These are phyloP conservation scores for Talaromyces amestolkiae DNA, from an alignment of 2,329 filamentous ascomycete species.

Conservation along the genomic window DNA sequence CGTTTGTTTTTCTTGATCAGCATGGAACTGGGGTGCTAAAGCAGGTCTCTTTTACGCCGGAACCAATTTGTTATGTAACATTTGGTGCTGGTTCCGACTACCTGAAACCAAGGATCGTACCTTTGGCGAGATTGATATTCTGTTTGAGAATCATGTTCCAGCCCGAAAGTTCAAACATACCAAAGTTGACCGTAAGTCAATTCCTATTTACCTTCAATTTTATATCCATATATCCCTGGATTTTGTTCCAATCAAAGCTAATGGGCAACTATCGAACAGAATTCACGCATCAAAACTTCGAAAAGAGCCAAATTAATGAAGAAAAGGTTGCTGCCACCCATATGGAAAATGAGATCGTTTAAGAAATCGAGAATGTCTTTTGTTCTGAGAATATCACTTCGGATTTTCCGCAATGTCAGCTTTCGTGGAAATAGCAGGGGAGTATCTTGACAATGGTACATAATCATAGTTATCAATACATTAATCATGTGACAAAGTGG, in stretches of 20 bases:
- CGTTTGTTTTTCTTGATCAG: slow-evolving; percentile 29
- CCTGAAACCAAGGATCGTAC: slow-evolving; percentile 77
- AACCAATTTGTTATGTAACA: slow-evolving; percentile 73
- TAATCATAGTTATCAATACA: background rate
- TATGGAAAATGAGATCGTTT: slow-evolving; percentile 10
- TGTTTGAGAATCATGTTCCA: slow-evolving; percentile 72
- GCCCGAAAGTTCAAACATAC: slow-evolving; percentile 69
- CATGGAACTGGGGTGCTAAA: slow-evolving; percentile 85
- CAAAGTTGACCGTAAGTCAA: slow-evolving; percentile 42
- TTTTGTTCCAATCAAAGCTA: background rate
- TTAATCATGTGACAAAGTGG: background rate
- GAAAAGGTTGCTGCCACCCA: slow-evolving; percentile 8
- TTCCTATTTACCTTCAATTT: too few relatives aligned
- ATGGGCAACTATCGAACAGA: background rate
- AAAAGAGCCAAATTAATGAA: background rate
- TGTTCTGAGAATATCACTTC: background rate
- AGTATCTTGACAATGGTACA: background rate
- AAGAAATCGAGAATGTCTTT: background rate
- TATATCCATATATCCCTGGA: background rate
- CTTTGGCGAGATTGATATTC: slow-evolving; percentile 79
- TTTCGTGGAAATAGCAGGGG: background rate
- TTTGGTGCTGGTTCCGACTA: slow-evolving; percentile 78
- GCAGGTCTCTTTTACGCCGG: slow-evolving; percentile 86
- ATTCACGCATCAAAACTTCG: slow-evolving; percentile 11
- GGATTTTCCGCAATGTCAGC: background rate